Conservation (phyloP, 306 rosid species). For the Abrus pulchellus region DNA sequence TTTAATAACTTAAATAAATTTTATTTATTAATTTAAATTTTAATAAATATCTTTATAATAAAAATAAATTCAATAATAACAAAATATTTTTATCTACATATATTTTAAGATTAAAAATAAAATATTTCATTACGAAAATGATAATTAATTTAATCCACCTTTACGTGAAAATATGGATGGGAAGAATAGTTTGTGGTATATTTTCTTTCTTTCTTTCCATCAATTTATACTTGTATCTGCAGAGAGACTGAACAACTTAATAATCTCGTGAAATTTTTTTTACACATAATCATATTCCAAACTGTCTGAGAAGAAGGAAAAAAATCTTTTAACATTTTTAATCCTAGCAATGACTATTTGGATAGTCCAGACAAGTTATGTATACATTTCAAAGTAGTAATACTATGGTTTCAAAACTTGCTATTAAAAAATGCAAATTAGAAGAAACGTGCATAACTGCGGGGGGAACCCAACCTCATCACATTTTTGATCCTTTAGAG, state of each 20-base stretch:
- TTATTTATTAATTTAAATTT: too few relatives aligned
- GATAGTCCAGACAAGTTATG: constrained; percentile 5
- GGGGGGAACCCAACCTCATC: constrained; percentile 53
- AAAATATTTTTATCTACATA: too few relatives aligned
- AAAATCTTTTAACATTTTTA: not conserved
- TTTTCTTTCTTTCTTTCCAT: too few relatives aligned
- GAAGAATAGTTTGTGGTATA: too few relatives aligned
- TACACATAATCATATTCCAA: not conserved
- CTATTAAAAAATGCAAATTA: constrained; percentile 4
- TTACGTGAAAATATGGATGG: too few relatives aligned
- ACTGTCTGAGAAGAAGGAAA: not conserved
- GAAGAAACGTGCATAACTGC: constrained; percentile 28
- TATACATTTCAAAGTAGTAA: not conserved
- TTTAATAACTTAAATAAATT: too few relatives aligned
- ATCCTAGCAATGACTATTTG: constrained; percentile 8
- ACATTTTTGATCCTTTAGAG: constrained; percentile 75
- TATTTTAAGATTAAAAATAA: too few relatives aligned
- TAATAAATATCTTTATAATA: too few relatives aligned
- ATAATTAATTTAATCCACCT: too few relatives aligned
- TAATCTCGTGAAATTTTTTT: not conserved
- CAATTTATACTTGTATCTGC: too few relatives aligned
- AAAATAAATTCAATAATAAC: too few relatives aligned
- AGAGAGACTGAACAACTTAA: not conserved
- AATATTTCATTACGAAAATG: too few relatives aligned
- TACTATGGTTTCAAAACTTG: not conserved